These are phyloP conservation scores for Chaetomium globosum DNA, from an alignment of 2,329 filamentous ascomycete species.

Conservation along the genomic window DNA sequence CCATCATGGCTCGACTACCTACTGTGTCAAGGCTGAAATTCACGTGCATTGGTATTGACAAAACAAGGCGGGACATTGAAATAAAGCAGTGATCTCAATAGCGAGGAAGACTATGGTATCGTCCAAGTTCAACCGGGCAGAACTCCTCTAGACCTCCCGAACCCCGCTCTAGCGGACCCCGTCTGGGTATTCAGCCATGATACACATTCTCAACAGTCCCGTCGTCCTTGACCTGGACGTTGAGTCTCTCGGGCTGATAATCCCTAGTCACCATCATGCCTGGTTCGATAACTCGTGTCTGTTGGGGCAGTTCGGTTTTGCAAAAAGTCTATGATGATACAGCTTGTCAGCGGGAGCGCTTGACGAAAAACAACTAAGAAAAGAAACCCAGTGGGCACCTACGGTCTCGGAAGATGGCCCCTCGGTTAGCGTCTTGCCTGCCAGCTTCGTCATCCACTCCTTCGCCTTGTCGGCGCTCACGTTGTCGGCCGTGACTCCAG, in stretches of 20 bases:
- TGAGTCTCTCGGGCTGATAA: constrained; percentile 56
- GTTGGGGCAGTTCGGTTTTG: constrained; percentile 61
- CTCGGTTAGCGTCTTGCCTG: constrained; percentile 64
- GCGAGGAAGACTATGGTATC: not conserved
- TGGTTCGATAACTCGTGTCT: constrained; percentile 59
- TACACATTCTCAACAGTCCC: constrained; percentile 63
- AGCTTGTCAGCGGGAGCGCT: constrained; percentile 3
- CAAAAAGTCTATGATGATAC: constrained; percentile 55
- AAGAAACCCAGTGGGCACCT: constrained; percentile 33
- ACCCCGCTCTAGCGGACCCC: not conserved
- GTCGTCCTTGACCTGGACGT: constrained; percentile 62
- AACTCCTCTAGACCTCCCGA: not conserved
- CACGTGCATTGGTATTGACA: not conserved
- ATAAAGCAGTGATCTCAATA: not conserved
- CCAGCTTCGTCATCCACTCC: constrained; percentile 64
- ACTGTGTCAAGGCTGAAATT: not conserved
- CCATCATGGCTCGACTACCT: not conserved
- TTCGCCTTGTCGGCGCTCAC: constrained; percentile 52
- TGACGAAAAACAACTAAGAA: not conserved
- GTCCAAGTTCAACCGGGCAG: not conserved
- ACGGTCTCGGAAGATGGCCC: constrained; percentile 56
- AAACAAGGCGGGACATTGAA: not conserved
- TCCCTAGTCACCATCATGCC: constrained; percentile 63
- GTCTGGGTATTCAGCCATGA: constrained; percentile 49
- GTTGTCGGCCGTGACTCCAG: constrained; percentile 54